These are phyloP conservation scores for Termitomyces sp. DNA, from an alignment of 768 basidiomycete genomes.

Conservation along the genomic window DNA sequence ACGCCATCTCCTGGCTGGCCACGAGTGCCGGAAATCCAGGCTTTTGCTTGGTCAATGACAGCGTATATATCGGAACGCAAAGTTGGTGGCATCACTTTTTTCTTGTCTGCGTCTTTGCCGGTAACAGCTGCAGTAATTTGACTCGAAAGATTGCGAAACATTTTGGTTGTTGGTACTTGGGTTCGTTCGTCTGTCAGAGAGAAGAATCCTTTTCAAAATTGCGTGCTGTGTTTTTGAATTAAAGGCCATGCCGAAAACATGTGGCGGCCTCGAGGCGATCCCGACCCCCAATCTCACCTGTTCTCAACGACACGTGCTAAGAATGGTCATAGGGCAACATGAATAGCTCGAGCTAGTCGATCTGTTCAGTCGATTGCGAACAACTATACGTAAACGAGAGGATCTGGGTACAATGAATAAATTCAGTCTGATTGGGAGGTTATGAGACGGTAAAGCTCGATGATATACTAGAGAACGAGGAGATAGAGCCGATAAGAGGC, in stretches of 20 bases:
- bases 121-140: conserved; percentile 33
- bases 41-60: conserved; percentile 42
- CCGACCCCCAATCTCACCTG: conserved; percentile 7
- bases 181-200: conserved; percentile 5
- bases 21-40: conserved; percentile 40
- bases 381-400: conserved; percentile 4
- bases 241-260: conserved; percentile 21
- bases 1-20: conserved; percentile 55
- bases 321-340: neutral
- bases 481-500: conserved; percentile 58
- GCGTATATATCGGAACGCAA: conserved; percentile 51
- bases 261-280: conserved; percentile 37
- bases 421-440: conserved; percentile 13
- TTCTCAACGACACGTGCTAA: conserved; percentile 4
- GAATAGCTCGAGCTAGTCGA: neutral
- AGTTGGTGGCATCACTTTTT: conserved; percentile 45
- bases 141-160: conserved; percentile 47
- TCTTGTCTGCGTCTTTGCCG: conserved; percentile 33
- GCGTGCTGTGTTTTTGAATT: conserved; percentile 14
- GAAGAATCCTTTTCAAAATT: neutral
- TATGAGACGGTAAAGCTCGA: conserved; percentile 57
- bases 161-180: conserved; percentile 17
- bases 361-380: neutral
- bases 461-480: conserved; percentile 59
- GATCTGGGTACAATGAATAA: neutral